Evolutionary conservation across 2,329 filamentous ascomycete species (phyloP).

Genomic region (Monascus ruber): DNA sequence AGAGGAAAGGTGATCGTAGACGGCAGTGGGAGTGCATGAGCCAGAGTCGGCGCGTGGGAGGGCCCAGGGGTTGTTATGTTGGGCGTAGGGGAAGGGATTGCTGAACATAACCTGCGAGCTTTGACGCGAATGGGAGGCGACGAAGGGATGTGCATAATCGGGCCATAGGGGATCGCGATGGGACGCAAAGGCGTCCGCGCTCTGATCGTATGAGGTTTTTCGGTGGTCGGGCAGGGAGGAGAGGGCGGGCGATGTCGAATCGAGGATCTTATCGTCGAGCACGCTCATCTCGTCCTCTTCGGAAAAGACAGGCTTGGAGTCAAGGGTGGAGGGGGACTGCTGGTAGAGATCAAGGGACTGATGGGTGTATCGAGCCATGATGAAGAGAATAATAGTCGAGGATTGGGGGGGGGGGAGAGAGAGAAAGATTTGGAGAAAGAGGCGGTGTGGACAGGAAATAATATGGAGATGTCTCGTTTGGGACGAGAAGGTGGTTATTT

Average conservation of each 20-base stretch:
- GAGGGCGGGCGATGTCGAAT: constrained; percentile 39
- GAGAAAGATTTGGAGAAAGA: constrained; percentile 3
- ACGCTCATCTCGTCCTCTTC: constrained; percentile 44
- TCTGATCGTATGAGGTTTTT: constrained; percentile 36
- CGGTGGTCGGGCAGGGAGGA: constrained; percentile 34
- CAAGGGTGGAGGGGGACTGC: constrained; percentile 31
- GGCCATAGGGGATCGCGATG: constrained; percentile 42
- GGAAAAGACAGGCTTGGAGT: constrained; percentile 29
- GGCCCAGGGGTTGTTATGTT: constrained; percentile 48
- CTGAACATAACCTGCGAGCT: constrained; percentile 23
- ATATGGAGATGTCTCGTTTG: background rate
- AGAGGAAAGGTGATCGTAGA: constrained; percentile 52
- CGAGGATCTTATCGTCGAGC: constrained; percentile 40
- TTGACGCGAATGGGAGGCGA: constrained; percentile 30
- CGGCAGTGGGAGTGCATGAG: constrained; percentile 61
- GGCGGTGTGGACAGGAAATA: background rate
- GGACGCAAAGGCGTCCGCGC: constrained; percentile 38
- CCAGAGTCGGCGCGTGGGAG: constrained; percentile 51
- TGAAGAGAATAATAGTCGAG: constrained; percentile 3
- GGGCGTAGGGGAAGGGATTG: constrained; percentile 30
- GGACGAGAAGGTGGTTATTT: background rate
- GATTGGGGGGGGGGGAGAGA: constrained; percentile 3
- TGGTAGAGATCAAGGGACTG: constrained; percentile 33
- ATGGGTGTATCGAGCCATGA: constrained; percentile 35
- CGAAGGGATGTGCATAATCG: constrained; percentile 33